phyloP scores from a whole-genome alignment of 2,329 filamentous ascomycete genomes.

The Epichloe festucae region DNA sequence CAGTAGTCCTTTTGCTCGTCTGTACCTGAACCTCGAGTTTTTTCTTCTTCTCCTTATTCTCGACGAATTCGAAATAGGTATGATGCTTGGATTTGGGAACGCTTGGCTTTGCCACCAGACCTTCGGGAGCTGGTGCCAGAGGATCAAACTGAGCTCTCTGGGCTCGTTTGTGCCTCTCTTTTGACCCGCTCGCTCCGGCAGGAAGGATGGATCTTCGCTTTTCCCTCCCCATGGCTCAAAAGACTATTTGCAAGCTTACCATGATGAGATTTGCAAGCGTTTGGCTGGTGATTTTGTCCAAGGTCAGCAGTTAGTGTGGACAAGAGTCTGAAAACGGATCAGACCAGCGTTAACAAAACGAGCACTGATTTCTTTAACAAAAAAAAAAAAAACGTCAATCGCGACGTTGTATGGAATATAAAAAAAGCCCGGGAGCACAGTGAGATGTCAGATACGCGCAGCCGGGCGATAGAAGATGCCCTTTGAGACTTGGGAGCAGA shows the following conservation, averaged over 20 bases:
- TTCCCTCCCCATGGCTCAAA: conserved; percentile 21
- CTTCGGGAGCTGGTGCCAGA: conserved; percentile 20
- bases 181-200: conserved; percentile 20
- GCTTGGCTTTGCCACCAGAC: conserved; percentile 25
- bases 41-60: conserved; percentile 51
- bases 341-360: background rate
- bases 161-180: conserved; percentile 24
- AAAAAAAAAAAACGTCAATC: background rate
- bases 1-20: conserved; percentile 9
- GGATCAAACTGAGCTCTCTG: conserved; percentile 21
- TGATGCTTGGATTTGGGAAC: conserved; percentile 41
- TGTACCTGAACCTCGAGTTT: conserved; percentile 50
- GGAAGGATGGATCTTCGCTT: conserved; percentile 16
- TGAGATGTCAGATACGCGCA: background rate
- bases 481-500: background rate
- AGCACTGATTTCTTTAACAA: background rate
- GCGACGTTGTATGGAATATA: background rate
- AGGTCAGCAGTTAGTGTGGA: background rate
- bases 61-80: conserved; percentile 50
- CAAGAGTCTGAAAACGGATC: background rate
- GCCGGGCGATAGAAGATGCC: background rate
- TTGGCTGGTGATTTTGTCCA: background rate
- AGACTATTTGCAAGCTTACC: conserved; percentile 1
- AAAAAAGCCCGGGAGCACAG: background rate
- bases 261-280: background rate